A percentile compares a stretch with the other conserved stretches of the same genome.
Conservation (phyloP, 768 basidiomycete species). For the Phlebiopsis flavidoalba region DNA sequence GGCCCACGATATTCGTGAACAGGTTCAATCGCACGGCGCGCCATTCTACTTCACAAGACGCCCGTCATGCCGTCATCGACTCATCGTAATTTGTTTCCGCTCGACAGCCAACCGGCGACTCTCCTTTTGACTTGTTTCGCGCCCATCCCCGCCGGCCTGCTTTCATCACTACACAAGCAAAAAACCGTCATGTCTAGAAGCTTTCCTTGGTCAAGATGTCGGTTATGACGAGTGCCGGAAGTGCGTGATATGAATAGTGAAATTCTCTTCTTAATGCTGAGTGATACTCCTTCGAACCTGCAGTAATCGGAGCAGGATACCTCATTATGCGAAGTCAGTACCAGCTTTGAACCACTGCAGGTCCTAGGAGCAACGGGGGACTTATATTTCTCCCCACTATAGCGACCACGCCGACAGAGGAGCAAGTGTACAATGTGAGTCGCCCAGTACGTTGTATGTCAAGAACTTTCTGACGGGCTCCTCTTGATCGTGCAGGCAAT, state of each 20-base stretch:
- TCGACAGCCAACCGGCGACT: background rate
- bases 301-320: conserved; percentile 31
- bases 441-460: background rate
- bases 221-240: conserved; percentile 21
- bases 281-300: background rate
- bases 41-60: background rate
- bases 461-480: background rate
- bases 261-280: background rate
- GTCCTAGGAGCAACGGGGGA: no score
- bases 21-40: background rate
- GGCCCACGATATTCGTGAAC: background rate
- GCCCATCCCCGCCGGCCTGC: background rate
- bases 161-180: background rate
- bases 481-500: conserved; percentile 21
- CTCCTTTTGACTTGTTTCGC: background rate
- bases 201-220: conserved; percentile 28
- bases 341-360: background rate
- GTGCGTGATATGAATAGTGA: conserved; percentile 17
- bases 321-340: conserved; percentile 25
- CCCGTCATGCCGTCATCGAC: background rate
- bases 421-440: conserved; percentile 31
- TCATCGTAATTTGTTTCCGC: background rate
- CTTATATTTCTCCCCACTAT: background rate
- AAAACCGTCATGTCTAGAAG: conserved; percentile 19
- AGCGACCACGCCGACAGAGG: conserved; percentile 29